A percentile compares a stretch with the other conserved stretches of the same genome.
phyloP scores from a whole-genome alignment of 2,329 filamentous ascomycete species.

The Beauveria scarabaeidicola region DNA sequence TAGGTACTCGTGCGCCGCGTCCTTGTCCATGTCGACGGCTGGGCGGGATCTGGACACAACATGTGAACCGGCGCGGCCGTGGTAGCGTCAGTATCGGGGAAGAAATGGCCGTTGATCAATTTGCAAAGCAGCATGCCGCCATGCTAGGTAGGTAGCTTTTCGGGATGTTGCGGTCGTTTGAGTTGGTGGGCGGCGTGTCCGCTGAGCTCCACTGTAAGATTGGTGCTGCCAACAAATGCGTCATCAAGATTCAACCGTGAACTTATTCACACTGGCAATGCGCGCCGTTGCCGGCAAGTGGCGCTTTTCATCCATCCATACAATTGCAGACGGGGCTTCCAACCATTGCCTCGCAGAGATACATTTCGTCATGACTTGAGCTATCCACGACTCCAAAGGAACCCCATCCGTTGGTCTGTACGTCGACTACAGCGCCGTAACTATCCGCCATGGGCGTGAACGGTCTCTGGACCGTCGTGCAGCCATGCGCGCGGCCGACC shows the following conservation, averaged over 20 bases:
- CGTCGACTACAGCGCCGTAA: neutral
- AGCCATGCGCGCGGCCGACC: constrained; percentile 90
- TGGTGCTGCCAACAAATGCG: constrained; percentile 1
- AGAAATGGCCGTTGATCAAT: neutral
- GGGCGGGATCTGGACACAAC: neutral
- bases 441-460: constrained; percentile 82
- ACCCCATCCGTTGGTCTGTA: neutral
- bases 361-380: neutral
- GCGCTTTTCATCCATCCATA: neutral
- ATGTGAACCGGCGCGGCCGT: neutral
- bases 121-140: neutral
- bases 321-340: neutral
- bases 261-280: constrained; percentile 1
- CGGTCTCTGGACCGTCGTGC: constrained; percentile 91
- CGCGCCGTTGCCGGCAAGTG: neutral
- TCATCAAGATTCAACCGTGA: constrained; percentile 12
- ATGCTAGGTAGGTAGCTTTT: neutral
- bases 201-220: constrained; percentile 5
- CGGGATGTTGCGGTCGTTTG: neutral
- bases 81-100: neutral
- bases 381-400: neutral
- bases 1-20: constrained; percentile 48
- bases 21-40: constrained; percentile 35
- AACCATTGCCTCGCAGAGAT: neutral
- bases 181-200: neutral